These are phyloP conservation scores for Protea cynaroides DNA, from an alignment of 164 flowering plant species.

Conservation along the genomic window DNA sequence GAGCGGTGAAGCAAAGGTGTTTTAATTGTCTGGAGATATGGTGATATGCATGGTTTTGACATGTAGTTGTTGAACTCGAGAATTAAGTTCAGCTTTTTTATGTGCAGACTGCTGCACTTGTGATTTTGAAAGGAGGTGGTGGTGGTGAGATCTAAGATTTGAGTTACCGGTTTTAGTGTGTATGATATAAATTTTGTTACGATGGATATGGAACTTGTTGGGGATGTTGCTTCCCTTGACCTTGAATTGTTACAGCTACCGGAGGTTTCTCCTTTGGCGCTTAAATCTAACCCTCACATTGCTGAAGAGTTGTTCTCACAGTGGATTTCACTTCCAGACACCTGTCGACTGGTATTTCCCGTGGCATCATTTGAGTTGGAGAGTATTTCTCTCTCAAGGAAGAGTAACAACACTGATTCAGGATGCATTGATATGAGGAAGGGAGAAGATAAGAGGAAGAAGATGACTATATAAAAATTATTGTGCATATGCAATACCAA, in stretches of 20 bases:
- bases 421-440: too few species aligned
- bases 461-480: too few species aligned
- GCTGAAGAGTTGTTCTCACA: constrained; percentile 75
- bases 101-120: constrained; percentile 2
- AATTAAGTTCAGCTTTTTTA: constrained; percentile 9
- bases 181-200: constrained; percentile 16
- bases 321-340: constrained; percentile 90
- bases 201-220: constrained; percentile 62
- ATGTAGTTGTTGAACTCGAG: background rate
- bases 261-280: constrained; percentile 76
- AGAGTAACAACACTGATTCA: too few species aligned
- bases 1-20: background rate
- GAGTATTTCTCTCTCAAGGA: too few species aligned
- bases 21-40: constrained; percentile 5
- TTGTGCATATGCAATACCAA: too few species aligned
- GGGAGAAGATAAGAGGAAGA: too few species aligned
- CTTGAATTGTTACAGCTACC: constrained; percentile 82
- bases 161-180: constrained; percentile 1
- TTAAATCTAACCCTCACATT: constrained; percentile 66
- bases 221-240: constrained; percentile 63
- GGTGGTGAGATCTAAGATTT: constrained; percentile 17
- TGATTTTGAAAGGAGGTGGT: constrained; percentile 2
- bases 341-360: constrained; percentile 56
- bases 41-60: constrained; percentile 2
- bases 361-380: constrained; percentile 1